Evolutionary conservation across 441 rosid species (phyloP).

Genomic region (Mallotus repandus): DNA sequence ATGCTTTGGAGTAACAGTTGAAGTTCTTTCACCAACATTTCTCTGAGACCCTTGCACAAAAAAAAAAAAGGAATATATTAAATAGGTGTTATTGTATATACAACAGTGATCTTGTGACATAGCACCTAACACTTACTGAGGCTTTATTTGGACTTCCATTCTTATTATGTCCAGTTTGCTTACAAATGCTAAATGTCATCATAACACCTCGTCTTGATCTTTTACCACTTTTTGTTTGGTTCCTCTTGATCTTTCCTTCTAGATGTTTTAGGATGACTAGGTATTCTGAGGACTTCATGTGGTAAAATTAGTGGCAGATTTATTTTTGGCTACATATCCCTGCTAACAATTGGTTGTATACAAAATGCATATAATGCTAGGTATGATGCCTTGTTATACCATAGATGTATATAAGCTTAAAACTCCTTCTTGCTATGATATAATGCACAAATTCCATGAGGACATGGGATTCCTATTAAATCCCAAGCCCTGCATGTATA

Average conservation of each 20-base stretch:
- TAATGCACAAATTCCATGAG: not conserved
- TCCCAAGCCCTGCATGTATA: not conserved
- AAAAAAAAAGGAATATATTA: too few species aligned
- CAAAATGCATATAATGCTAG: not conserved
- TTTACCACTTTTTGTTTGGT: too few species aligned
- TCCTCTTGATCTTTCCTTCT: not conserved
- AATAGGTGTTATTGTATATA: too few species aligned
- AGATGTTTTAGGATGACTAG: not conserved
- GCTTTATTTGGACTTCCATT: too few species aligned
- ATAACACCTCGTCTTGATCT: too few species aligned
- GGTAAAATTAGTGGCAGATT: not conserved
- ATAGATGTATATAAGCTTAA: not conserved
- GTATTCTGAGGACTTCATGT: not conserved
- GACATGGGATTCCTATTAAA: not conserved
- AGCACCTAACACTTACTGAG: too few species aligned
- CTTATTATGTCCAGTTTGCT: too few species aligned
- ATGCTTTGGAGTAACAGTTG: too few species aligned
- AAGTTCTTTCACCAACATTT: too few species aligned
- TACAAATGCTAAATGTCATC: too few species aligned
- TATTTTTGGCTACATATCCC: not conserved
- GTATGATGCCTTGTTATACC: not conserved
- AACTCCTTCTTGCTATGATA: not conserved
- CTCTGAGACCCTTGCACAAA: too few species aligned
- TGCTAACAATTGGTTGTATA: not conserved
- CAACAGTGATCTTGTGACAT: too few species aligned